Evolutionary conservation across 106 monocot species (phyloP).

Genomic region (Dendrobium nobile): DNA sequence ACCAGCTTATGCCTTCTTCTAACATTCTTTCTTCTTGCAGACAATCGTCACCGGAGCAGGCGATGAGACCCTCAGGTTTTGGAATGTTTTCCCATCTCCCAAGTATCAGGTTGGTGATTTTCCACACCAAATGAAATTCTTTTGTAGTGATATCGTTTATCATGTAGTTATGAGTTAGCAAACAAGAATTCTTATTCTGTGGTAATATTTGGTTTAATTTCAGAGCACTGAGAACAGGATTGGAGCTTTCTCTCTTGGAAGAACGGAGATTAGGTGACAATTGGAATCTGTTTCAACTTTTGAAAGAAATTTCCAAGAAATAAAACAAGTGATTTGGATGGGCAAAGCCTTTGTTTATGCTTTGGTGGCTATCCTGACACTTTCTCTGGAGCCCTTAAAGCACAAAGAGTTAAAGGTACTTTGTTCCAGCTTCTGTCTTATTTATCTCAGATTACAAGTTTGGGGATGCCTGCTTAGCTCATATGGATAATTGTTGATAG

Average conservation of each 20-base stretch:
- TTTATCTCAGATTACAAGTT: not conserved
- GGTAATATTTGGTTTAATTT: not conserved
- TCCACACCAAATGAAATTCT: not conserved
- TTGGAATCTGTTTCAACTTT: not conserved
- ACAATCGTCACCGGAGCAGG: slow-evolving; percentile 98
- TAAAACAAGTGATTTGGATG: too few relatives aligned
- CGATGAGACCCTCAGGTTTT: slow-evolving; percentile 87
- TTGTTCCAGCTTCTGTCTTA: not conserved
- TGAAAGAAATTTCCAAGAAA: too few relatives aligned
- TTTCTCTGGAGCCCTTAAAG: not conserved
- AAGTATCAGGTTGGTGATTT: slow-evolving; percentile 58
- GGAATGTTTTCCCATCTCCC: slow-evolving; percentile 89
- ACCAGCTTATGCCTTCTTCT: not conserved
- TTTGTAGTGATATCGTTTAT: too few relatives aligned
- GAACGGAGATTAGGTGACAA: slow-evolving; percentile 20
- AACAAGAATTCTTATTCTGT: too few relatives aligned
- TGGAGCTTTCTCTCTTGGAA: slow-evolving; percentile 19
- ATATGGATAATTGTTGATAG: not conserved
- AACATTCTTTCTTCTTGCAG: slow-evolving; percentile 26
- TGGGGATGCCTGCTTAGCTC: not conserved
- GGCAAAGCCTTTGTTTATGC: not conserved
- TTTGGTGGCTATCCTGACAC: not conserved
- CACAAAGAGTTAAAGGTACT: not conserved
- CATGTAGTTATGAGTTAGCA: too few relatives aligned
- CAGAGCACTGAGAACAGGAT: slow-evolving; percentile 15